Evolutionary conservation across 2,329 filamentous ascomycete genomes (phyloP).

Genomic region (Dissoconium aciculare): DNA sequence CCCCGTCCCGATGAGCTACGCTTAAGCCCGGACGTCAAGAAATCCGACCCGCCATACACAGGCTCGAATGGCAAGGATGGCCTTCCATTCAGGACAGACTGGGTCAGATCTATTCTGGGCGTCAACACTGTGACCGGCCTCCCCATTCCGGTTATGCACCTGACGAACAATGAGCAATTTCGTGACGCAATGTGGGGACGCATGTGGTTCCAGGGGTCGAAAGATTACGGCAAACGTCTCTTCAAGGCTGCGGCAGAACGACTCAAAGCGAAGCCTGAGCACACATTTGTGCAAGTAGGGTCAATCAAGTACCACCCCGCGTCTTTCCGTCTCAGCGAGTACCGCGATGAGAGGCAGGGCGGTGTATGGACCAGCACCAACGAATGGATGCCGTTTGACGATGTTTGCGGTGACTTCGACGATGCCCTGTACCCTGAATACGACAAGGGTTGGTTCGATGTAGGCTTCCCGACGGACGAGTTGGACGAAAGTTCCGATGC

Average conservation of each 20-base stretch:
- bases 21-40: background rate
- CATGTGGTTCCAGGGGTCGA: slow-evolving; percentile 14
- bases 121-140: slow-evolving; percentile 10
- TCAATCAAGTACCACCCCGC: background rate
- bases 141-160: slow-evolving; percentile 12
- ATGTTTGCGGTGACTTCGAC: slow-evolving; percentile 10
- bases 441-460: background rate
- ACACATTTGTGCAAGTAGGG: background rate
- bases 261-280: background rate
- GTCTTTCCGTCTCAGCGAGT: background rate
- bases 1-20: background rate
- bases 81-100: slow-evolving; percentile 3
- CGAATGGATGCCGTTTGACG: slow-evolving; percentile 9
- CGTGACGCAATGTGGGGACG: slow-evolving; percentile 13
- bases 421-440: slow-evolving; percentile 6
- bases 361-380: slow-evolving; percentile 12
- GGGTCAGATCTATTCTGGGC: slow-evolving; percentile 12
- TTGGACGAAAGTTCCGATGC: background rate
- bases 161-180: slow-evolving; percentile 12
- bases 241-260: slow-evolving; percentile 8
- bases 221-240: slow-evolving; percentile 6
- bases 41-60: background rate
- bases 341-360: slow-evolving; percentile 8
- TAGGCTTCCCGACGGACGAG: background rate
- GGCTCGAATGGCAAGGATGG: slow-evolving; percentile 1